Percentiles rank a stretch among this genome's conserved stretches.
These are phyloP conservation scores for Podospora sp. DNA, from an alignment of 495 filamentous ascomycete genomes.

Conservation along the genomic window DNA sequence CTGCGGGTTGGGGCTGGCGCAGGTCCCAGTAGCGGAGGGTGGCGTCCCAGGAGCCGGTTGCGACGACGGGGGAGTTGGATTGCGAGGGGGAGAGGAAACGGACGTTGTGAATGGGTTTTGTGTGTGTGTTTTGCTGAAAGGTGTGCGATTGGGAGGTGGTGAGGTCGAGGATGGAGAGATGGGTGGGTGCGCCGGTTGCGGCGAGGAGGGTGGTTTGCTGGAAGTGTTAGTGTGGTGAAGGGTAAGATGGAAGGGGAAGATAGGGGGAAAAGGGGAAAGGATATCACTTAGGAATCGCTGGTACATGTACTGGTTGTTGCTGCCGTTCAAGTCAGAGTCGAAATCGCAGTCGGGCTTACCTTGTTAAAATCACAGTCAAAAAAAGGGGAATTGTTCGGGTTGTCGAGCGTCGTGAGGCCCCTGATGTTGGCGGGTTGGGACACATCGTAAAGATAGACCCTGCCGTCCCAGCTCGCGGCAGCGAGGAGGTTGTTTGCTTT, in stretches of 20 bases:
- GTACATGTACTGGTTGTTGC: too few species aligned
- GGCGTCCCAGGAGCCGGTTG: constrained; percentile 90
- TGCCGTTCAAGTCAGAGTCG: too few species aligned
- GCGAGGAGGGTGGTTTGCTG: constrained; percentile 62
- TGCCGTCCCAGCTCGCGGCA: not conserved
- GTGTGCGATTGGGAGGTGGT: constrained; percentile 56
- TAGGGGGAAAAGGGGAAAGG: too few species aligned
- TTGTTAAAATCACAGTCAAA: too few species aligned
- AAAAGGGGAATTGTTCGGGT: too few species aligned
- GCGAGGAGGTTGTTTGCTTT: not conserved
- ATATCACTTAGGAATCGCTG: too few species aligned
- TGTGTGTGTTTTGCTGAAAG: constrained; percentile 68
- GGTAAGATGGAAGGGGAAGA: too few species aligned
- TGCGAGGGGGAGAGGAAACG: constrained; percentile 66
- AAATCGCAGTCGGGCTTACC: too few species aligned
- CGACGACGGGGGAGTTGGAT: constrained; percentile 63
- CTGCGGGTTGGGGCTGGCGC: constrained; percentile 62
- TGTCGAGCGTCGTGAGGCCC: not conserved
- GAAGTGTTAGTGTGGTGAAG: not conserved
- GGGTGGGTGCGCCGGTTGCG: constrained; percentile 75
- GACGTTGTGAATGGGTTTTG: constrained; percentile 69
- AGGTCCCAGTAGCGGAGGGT: constrained; percentile 91
- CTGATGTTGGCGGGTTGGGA: not conserved
- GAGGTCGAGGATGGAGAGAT: constrained; percentile 74
- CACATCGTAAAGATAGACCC: not conserved